Base-by-base conservation (phyloP, 768 basidiomycete genomes). In the Hygrocybe punicea region DNA sequence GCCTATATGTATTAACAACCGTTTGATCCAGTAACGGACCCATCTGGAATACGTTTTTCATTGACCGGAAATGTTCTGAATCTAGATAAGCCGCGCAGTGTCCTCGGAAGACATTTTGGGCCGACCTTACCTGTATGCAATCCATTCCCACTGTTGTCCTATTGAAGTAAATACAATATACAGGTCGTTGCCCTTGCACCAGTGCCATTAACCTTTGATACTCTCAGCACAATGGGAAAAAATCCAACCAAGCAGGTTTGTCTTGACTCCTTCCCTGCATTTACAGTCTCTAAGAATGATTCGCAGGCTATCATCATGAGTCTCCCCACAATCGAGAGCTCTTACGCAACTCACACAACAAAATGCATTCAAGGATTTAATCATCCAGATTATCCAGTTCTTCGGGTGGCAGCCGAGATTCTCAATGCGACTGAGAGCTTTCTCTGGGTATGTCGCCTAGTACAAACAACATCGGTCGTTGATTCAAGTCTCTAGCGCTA, bases 341-440 rank as follows among this genome's bases (percentile, higher is more conserved):
- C 91, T 2, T 98, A 85, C 69, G 88, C 84, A 17, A 82, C 77
- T 9, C 87, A 93, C 67, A 85, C 84, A 7, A 81, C 90, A 0
- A 91, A 87, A 67, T 85, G 87, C 25, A 86, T 94, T 37, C 77
- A 79, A 66, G 90, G 92, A 23, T 94, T 88, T 68, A 72, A 84
- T 54, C 87, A 96, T 66, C 84, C 86, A 6, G 92, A 95, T 58
- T 86, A 86, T 63, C 87, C 96, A 2, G 87, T 87, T n/a, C 73
- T 96, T 24, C 81, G 86, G 19, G 81, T 98, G n/a, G 86, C 94
- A 4, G 73, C 85, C 2, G 90, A 95, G 62, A 84, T 93, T 14
- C 76, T 99, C 51, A 97, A 97, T 63, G 95, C 93, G 11, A 85
- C 92, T 9, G 97, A 98, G 75, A 90, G 92, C 61, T 97, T 87